phyloP scores from a whole-genome alignment of 768 basidiomycete species.

The Boletellus ananiceps region DNA sequence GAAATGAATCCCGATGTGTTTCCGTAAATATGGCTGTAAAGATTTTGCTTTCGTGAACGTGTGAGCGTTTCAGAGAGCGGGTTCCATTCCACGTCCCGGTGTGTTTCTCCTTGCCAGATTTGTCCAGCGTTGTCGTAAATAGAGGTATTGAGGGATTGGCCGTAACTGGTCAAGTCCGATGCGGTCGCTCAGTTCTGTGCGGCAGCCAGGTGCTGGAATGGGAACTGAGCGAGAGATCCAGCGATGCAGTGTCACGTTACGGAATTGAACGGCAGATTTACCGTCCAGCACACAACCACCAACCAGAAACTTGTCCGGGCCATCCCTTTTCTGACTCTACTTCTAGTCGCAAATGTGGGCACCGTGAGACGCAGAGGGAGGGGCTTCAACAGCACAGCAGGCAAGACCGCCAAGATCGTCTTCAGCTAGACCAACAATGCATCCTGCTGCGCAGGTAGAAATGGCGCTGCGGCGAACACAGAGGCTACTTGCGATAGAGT shows the following conservation, averaged over 20 bases:
- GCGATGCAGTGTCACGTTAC: constrained; percentile 5
- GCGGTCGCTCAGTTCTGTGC: constrained; percentile 13
- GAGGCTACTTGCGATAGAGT: constrained; percentile 81
- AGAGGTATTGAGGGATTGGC: too few relatives aligned
- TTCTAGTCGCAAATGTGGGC: constrained; percentile 55
- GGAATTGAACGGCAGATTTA: constrained; percentile 12
- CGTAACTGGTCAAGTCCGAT: constrained; percentile 20
- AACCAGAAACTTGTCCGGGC: constrained; percentile 54
- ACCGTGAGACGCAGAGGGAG: constrained; percentile 74
- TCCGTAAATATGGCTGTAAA: too few relatives aligned
- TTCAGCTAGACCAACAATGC: constrained; percentile 8
- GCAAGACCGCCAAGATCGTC: constrained; percentile 34
- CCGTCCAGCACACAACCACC: background rate
- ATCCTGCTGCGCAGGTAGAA: constrained; percentile 43
- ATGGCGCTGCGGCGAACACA: constrained; percentile 51
- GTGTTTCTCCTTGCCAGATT: too few relatives aligned
- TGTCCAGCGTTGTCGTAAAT: too few relatives aligned
- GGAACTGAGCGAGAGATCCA: background rate
- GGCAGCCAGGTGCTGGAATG: constrained; percentile 7
- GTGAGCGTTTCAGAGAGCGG: too few relatives aligned
- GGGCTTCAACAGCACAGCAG: constrained; percentile 72
- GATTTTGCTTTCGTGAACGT: too few relatives aligned
- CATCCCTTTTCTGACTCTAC: background rate
- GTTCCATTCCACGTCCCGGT: too few relatives aligned
- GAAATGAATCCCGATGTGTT: too few relatives aligned